Conservation (phyloP, 2,329 filamentous ascomycete species). For the Chrysoporthe puriensis region DNA sequence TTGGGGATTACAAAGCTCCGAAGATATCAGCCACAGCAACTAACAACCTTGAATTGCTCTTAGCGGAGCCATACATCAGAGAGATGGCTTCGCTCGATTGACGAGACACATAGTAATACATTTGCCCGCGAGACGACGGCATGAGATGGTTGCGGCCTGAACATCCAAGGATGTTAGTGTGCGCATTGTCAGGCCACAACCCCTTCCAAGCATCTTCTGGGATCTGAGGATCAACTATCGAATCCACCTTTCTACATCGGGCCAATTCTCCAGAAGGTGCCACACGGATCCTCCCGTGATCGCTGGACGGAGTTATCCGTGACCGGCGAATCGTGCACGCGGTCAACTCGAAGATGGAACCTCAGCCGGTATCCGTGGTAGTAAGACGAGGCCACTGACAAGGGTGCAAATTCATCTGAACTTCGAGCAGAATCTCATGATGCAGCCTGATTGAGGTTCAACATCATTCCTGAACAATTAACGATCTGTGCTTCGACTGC, state of each 20-base stretch:
- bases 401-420: not conserved
- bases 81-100: not conserved
- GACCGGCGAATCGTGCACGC: not conserved
- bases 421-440: not conserved
- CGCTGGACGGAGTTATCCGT: not conserved
- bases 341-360: not conserved
- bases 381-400: not conserved
- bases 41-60: no score
- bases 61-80: no score
- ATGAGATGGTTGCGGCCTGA: not conserved
- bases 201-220: not conserved
- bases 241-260: not conserved
- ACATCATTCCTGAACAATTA: not conserved
- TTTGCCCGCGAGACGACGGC: no score
- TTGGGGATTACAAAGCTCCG: not conserved
- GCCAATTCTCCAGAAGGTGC: not conserved
- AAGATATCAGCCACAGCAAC: not conserved
- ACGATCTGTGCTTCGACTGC: not conserved
- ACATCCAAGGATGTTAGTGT: not conserved
- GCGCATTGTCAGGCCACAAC: not conserved
- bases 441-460: not conserved
- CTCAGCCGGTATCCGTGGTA: not conserved
- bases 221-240: constrained; percentile 5
- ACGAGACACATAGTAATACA: not conserved
- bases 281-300: not conserved